Evolutionary conservation across 2,329 filamentous ascomycete species (phyloP).

Genomic region (Trichophaea hybrida): DNA sequence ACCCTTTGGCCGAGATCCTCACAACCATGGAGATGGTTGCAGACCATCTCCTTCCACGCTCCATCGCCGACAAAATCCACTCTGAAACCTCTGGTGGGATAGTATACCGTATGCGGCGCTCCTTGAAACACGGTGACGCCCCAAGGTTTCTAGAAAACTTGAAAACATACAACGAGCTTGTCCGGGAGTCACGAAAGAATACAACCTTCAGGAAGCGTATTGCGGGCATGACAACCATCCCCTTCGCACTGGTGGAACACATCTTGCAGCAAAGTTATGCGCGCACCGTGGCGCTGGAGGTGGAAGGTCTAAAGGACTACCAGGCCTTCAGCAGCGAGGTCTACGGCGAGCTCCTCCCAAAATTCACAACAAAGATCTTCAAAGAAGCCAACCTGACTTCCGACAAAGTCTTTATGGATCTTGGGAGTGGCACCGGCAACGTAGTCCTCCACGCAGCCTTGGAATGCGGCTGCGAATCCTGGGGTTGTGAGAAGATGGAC

Average conservation of each 20-base stretch:
- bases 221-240: constrained; percentile 51
- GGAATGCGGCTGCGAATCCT: constrained; percentile 84
- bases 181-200: constrained; percentile 50
- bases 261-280: constrained; percentile 82
- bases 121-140: constrained; percentile 50
- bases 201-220: constrained; percentile 61
- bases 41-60: constrained; percentile 51
- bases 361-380: constrained; percentile 72
- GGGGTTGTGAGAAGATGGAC: constrained; percentile 92
- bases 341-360: constrained; percentile 80
- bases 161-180: constrained; percentile 58
- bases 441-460: constrained; percentile 88
- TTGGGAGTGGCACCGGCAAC: constrained; percentile 92
- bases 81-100: constrained; percentile 43
- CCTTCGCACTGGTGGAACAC: constrained; percentile 58
- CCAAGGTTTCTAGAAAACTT: constrained; percentile 59
- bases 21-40: constrained; percentile 53
- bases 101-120: constrained; percentile 61
- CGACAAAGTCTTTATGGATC: constrained; percentile 76
- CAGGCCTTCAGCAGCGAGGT: constrained; percentile 84
- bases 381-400: constrained; percentile 62
- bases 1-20: constrained; percentile 59
- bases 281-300: constrained; percentile 77
- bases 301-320: constrained; percentile 71
- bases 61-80: constrained; percentile 31